Evolutionary conservation across 2,329 filamentous ascomycete species (phyloP), one percentile per base, ranked within the genome.

Genomic region (Trichoderma polysporum): DNA sequence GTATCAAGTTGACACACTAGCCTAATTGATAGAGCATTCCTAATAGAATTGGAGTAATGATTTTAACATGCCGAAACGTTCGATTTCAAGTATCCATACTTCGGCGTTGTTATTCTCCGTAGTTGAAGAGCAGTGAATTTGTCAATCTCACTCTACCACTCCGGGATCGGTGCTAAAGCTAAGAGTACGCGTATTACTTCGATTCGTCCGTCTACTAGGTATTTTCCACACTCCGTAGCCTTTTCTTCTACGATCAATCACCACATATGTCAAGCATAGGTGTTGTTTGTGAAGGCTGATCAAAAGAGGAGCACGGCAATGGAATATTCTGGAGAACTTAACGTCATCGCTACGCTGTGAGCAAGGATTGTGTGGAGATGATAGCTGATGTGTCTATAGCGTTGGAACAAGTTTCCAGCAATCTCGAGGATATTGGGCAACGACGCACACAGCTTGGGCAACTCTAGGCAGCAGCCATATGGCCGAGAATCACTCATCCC

Each of bases 291-390:
- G 41, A 9, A 45, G n/a, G 41, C 41, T 45, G 12, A 45, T 19
- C n/a, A 62, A 25, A 27, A 56, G 61, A 25, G 50, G 49, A 45
- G 22, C 50, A 25, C 19, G 29, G n/a, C 50, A 56, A 56, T 64
- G 61, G 22, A 45, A 47, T 27, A n/a, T 35, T 56, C 33, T 35
- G 27, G 49, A 47, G 29, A 37, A 27, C 27, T 25, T 35, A 64
- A 64, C 61, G 61, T 64, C 61, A 64, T 64, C 9, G 39, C 50
- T 64, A 47, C 61, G 52, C 47, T n/a, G 19, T 13, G 37, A 56
- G n/a, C 60, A 35, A 63, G 59, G 59, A 19, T 35, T 49, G 35
- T 63, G 60, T 35, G 41, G 57, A 15, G 57, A 25, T 45, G 12
- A 25, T 50, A 37, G 17, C 19, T 33, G 45, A 31, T 45, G 37